A percentile compares a stretch with the other conserved stretches of the same genome.
These are phyloP conservation scores for Triadica sebifera DNA, from an alignment of 345 rosid species.

Conservation along the genomic window DNA sequence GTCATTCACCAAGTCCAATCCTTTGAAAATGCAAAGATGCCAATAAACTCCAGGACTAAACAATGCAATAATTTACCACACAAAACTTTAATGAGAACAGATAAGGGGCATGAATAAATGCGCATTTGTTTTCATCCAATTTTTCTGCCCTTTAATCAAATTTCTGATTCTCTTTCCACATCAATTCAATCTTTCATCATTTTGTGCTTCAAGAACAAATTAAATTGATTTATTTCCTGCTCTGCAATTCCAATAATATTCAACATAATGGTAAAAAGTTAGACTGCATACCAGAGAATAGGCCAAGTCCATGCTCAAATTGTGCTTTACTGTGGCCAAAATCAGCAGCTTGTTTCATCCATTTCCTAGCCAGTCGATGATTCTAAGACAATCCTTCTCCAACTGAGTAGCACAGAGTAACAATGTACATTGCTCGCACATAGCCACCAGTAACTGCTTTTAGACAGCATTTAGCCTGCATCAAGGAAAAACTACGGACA, in stretches of 20 bases:
- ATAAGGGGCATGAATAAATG: neutral
- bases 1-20: too few relatives aligned
- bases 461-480: constrained; percentile 72
- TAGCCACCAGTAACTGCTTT: constrained; percentile 89
- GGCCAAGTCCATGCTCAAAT: constrained; percentile 77
- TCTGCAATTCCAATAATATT: neutral
- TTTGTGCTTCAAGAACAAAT: neutral
- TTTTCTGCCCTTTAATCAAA: neutral
- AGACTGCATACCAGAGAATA: constrained; percentile 60
- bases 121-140: neutral
- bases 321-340: constrained; percentile 85
- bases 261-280: neutral
- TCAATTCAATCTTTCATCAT: neutral
- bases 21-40: neutral
- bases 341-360: constrained; percentile 98
- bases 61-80: neutral
- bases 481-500: neutral
- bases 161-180: neutral
- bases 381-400: constrained; percentile 75
- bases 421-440: constrained; percentile 84
- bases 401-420: constrained; percentile 61
- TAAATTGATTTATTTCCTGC: neutral
- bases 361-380: constrained; percentile 58
- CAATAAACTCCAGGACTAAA: neutral
- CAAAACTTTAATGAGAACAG: neutral